Evolutionary conservation across 148 eudicot species (phyloP), one percentile per base, ranked within the genome.

Genomic region (Pouteria glomerata): DNA sequence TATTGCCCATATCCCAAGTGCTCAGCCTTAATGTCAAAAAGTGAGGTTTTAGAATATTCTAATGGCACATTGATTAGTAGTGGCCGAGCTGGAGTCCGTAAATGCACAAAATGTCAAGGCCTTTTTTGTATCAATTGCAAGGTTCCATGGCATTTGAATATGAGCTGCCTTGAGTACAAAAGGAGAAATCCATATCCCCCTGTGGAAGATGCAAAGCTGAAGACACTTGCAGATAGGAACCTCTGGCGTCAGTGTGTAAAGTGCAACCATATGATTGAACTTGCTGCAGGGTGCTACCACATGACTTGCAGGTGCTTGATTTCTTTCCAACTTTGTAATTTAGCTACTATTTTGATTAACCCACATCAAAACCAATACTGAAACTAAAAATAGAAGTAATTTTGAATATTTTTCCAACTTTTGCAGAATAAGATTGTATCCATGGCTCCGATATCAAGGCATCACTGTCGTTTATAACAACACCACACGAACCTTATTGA

Each of bases 181-280:
- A 79, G 39, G 44, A 60, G 52, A 61, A 77, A 88, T 74, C 91
- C 88, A 18, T 33, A 37, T 69, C 83, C 76, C 27, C 78, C 37
- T 44, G 76, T 53, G 30, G 92, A 81, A 69, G 92, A 90, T 53
- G 75, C 73, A 5, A 86, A 83, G 73, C 78, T 90, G 63, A 86
- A 90, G 73, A 79, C 72, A 35, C 86, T 86, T 62, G 96, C 90
- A 11, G 83, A 73, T 7, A 64, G 30, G 70, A 86, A 84, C 41
- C 57, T 84, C 69, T 87, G 95, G 95, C 97, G 91, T 18, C 96
- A 92, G 63, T 92, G 97, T 75, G 71, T 78, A 35, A 87, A 85
- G 78, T 92, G 97, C 78, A 92, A 84, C 63, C 89, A 87, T 78
- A 86, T 92, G 96, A 84, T 92, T 68, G 96, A 92, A 78, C 88